Evolutionary conservation across 2,329 filamentous ascomycete species (phyloP).

Genomic region (Trichoderma sp.): DNA sequence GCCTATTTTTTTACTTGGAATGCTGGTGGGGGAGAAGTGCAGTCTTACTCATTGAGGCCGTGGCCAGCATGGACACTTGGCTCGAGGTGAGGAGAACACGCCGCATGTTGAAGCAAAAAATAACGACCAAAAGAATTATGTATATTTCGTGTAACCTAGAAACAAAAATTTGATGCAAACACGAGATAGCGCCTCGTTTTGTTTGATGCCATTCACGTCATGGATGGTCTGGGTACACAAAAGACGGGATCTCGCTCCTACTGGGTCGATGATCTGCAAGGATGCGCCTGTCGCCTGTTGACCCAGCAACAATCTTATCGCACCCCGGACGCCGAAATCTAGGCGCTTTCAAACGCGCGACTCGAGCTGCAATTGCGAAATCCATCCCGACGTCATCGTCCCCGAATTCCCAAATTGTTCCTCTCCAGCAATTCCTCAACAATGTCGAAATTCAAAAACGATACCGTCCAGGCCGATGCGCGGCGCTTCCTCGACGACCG

Average conservation of each 20-base stretch:
- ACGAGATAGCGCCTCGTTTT: neutral
- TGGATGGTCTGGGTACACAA: neutral
- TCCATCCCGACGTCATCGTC: constrained; percentile 12
- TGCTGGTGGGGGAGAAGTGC: neutral
- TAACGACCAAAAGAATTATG: neutral
- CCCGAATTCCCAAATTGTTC: constrained; percentile 19
- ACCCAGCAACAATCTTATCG: constrained; percentile 49
- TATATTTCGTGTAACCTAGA: neutral
- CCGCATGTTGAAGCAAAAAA: constrained; percentile 31
- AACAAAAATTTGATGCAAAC: neutral
- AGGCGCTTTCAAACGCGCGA: constrained; percentile 21
- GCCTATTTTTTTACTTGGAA: neutral
- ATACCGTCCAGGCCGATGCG: constrained; percentile 76
- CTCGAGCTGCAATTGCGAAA: constrained; percentile 24
- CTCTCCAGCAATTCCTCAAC: constrained; percentile 11
- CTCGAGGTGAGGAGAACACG: constrained; percentile 65
- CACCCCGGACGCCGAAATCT: neutral
- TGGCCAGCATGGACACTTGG: constrained; percentile 69
- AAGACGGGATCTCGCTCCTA: neutral
- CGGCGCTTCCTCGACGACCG: constrained; percentile 85
- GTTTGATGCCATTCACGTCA: neutral
- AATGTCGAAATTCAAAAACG: constrained; percentile 43
- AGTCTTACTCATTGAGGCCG: constrained; percentile 61
- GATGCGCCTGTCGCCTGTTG: constrained; percentile 31
- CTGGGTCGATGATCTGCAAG: neutral